Evolutionary conservation across 768 basidiomycete genomes (phyloP).

Genomic region (Rhodotorula graminis): DNA sequence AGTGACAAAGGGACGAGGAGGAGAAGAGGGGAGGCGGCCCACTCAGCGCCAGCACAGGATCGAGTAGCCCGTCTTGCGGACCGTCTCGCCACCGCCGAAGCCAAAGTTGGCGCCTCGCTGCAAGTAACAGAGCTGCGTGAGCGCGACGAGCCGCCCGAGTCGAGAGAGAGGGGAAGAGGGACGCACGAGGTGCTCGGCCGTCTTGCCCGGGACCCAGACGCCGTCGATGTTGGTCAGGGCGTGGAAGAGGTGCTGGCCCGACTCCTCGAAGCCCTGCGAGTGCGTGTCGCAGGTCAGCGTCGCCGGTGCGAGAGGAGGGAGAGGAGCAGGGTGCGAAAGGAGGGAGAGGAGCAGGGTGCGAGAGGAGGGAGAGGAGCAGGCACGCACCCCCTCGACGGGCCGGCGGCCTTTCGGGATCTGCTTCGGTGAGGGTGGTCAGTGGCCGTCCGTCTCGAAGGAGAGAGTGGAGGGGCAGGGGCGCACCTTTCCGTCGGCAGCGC

Average conservation of each 20-base stretch:
- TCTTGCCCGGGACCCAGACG: conserved; percentile 66
- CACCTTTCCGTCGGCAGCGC: conserved; percentile 58
- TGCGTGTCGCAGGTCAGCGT: not conserved
- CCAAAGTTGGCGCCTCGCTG: conserved; percentile 53
- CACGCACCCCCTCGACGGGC: conserved; percentile 58
- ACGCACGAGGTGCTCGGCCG: conserved; percentile 61
- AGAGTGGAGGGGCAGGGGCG: not conserved
- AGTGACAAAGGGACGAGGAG: not conserved
- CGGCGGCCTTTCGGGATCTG: conserved; percentile 53
- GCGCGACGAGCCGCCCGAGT: too few species aligned
- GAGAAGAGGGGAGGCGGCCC: too few species aligned
- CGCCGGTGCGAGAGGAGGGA: not conserved
- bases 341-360: too few species aligned
- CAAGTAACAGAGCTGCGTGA: conserved; percentile 36
- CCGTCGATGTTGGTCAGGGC: conserved; percentile 57
- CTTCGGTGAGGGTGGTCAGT: not conserved
- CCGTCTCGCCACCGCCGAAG: conserved; percentile 49
- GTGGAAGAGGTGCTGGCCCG: conserved; percentile 64
- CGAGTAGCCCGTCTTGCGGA: conserved; percentile 50
- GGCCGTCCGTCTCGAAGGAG: not conserved
- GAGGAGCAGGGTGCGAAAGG: too few species aligned
- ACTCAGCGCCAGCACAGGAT: conserved; percentile 48
- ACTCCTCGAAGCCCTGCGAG: conserved; percentile 61
- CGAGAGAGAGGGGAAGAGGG: conserved; percentile 31
- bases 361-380: too few species aligned